phyloP scores from a whole-genome alignment of 139 green algal species.

The Auxenochlorella pyrenoidosa region DNA sequence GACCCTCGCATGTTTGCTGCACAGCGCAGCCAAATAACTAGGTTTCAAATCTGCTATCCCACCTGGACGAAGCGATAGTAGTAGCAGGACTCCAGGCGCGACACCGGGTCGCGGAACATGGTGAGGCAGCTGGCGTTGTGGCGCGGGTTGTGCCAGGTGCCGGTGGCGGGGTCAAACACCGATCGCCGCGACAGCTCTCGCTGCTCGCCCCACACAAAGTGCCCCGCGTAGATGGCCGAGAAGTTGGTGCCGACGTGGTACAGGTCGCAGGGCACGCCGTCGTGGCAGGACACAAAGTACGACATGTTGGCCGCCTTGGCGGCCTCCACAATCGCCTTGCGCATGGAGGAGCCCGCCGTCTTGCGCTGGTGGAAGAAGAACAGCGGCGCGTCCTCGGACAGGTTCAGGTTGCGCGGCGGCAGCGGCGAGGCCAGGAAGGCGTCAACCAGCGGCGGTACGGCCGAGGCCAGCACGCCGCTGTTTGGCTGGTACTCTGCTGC shows the following conservation, averaged over 20 bases:
- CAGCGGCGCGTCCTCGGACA: background rate
- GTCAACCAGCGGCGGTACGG: background rate
- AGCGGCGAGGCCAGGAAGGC: background rate
- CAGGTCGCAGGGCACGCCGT: background rate
- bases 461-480: too few species aligned
- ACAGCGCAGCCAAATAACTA: too few species aligned
- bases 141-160: background rate
- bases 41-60: too few species aligned
- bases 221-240: background rate
- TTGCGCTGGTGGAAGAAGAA: conserved; percentile 2
- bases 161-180: background rate
- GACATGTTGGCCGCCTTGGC: background rate
- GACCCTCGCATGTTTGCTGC: too few species aligned
- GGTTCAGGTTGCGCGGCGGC: background rate
- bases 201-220: background rate
- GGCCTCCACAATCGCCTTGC: background rate
- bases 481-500: too few species aligned
- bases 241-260: background rate
- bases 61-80: conserved; percentile 1
- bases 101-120: background rate
- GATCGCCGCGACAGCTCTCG: background rate
- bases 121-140: background rate
- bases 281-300: background rate
- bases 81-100: background rate
- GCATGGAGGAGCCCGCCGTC: background rate